Evolutionary conservation across 352 stramenopile species (phyloP), one percentile per base, ranked within the genome.

Genomic region (Globisporangium spinosum): DNA sequence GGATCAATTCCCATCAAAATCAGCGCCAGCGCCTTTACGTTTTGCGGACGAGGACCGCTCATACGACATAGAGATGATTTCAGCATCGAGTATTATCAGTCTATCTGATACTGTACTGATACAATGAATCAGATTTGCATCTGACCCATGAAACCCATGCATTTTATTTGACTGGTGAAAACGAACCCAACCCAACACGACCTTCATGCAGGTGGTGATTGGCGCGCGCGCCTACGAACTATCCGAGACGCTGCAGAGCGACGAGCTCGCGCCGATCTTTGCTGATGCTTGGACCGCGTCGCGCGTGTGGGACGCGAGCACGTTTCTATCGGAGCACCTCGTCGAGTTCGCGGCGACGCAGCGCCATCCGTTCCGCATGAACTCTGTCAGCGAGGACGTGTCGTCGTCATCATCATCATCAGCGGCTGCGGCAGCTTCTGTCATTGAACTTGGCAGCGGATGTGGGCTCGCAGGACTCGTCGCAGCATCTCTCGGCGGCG

Each of bases 361-460:
- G 51, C 55, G 12, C 23, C 58, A 68, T 12, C 64, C 70, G 45
- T 67, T 68, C 38, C 15, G n/a, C 25, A 45, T 64, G 75, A 40
- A 58, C 32, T 38, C 17, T 25, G 43, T 8, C 43, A 23, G 17
- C 2, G 43, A 49, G 13, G 43, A 49, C 10, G 43, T 51, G 43
- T 10, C 15, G 9, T 43, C 43, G 6, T 54, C 43, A 12, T n/a
- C 23, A 45, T 20, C 38, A 45, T 7, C 38, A 40, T 10, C 34
- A 58, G 62, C 67, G 5, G 32, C 55, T 20, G 5, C 43, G 13
- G 32, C 43, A 3, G 40, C 72, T 22, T 64, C 69, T 1, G 84
- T 93, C n/a, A 79, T 95, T 55, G 87, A 95, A 58, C 72, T 95
- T 51, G 87, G 87, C 35, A 92, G 83, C 63, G 87, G 87, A 43